Conservation (phyloP, 1,284 basidiomycete genomes). For the Nidula niveotomentosa region DNA sequence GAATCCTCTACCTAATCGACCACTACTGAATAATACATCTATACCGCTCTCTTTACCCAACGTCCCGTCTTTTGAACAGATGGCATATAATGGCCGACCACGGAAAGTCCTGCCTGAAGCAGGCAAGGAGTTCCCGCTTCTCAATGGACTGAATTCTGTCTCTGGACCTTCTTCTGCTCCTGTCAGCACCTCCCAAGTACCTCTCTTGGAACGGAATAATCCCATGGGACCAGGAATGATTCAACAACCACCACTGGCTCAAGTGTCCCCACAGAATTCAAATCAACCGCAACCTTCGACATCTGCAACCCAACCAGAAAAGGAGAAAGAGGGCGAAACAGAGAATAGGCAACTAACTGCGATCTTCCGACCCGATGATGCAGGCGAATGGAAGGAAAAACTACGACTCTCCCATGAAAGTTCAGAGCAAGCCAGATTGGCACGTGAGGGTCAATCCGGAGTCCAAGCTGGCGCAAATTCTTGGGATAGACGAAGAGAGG, state of each 20-base stretch:
- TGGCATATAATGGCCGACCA: constrained; percentile 73
- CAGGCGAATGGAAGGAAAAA: constrained; percentile 82
- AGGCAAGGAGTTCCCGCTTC: constrained; percentile 67
- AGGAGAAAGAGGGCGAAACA: constrained; percentile 45
- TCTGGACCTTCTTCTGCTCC: constrained; percentile 51
- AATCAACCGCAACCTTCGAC: constrained; percentile 18
- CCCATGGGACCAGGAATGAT: constrained; percentile 40
- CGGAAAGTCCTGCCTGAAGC: constrained; percentile 77
- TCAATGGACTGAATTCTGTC: constrained; percentile 58
- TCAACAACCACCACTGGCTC: constrained; percentile 31
- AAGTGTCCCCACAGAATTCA: constrained; percentile 25
- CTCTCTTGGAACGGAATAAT: constrained; percentile 51
- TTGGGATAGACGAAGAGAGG: constrained; percentile 43
- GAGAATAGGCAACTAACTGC: constrained; percentile 69
- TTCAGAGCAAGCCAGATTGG: constrained; percentile 43
- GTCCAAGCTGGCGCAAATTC: constrained; percentile 17
- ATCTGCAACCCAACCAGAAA: constrained; percentile 30
- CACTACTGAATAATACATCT: constrained; percentile 66
- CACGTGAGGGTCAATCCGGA: constrained; percentile 32
- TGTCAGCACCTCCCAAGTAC: constrained; percentile 35
- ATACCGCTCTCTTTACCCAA: constrained; percentile 68
- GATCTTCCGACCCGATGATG: constrained; percentile 85
- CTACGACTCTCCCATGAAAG: constrained; percentile 63
- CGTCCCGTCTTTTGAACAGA: constrained; percentile 69
- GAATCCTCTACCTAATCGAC: constrained; percentile 91